A percentile compares a stretch with the other conserved stretches of the same genome.
phyloP scores from a whole-genome alignment of 2,329 filamentous ascomycete genomes.

The Raffaelea ambrosiae region DNA sequence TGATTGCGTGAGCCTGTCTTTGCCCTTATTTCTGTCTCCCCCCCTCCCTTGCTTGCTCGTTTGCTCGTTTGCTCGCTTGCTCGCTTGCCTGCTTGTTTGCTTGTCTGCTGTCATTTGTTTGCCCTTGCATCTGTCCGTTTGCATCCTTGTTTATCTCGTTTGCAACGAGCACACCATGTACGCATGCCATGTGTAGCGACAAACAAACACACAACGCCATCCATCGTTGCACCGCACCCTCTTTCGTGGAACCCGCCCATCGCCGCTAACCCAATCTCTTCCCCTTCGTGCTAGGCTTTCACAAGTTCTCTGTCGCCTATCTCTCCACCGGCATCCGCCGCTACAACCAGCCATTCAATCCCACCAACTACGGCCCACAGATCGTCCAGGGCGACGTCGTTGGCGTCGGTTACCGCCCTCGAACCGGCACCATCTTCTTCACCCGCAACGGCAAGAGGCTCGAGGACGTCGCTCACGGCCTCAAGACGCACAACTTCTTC shows the following conservation, averaged over 20 bases:
- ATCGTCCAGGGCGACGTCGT: constrained; percentile 93
- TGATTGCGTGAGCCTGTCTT: neutral
- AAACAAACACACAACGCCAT: too few relatives aligned
- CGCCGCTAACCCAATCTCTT: neutral
- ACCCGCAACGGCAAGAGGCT: constrained; percentile 96
- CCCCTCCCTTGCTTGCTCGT: neutral
- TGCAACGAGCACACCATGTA: too few relatives aligned
- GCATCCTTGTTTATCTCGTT: too few relatives aligned
- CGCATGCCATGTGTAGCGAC: too few relatives aligned
- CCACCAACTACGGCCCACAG: constrained; percentile 71
- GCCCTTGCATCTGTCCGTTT: too few relatives aligned
- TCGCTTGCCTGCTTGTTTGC: too few relatives aligned
- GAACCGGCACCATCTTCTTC: constrained; percentile 94
- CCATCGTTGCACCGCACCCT: too few relatives aligned
- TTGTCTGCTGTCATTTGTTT: too few relatives aligned
- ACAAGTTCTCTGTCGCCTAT: constrained; percentile 89
- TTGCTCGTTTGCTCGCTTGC: neutral
- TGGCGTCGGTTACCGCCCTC: constrained; percentile 87
- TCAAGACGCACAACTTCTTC: constrained; percentile 96
- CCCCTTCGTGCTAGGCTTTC: constrained; percentile 55
- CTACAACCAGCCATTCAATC: constrained; percentile 84
- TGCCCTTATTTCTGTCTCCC: neutral
- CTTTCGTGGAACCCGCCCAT: too few relatives aligned
- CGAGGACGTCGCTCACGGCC: constrained; percentile 85
- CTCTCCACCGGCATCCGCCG: constrained; percentile 78